Percentiles rank a stretch among this genome's conserved stretches.
phyloP scores from a whole-genome alignment of 345 rosid species.

The Boechera retrofracta region DNA sequence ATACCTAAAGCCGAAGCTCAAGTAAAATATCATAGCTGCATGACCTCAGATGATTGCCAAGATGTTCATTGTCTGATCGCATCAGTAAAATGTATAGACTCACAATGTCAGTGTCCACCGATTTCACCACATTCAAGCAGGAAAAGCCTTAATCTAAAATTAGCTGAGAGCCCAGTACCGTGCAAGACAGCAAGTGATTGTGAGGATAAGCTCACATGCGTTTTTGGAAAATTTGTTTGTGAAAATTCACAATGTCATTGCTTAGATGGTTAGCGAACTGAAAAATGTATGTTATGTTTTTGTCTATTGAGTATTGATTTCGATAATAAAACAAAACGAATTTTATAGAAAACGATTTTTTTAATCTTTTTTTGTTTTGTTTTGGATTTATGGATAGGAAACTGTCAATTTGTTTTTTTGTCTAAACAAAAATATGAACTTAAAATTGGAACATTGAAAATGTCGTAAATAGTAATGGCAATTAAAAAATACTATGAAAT shows the following conservation, averaged over 20 bases:
- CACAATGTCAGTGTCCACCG: conserved; percentile 1
- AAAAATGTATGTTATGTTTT: not conserved
- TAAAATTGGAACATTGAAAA: not conserved
- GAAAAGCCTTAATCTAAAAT: conserved; percentile 20
- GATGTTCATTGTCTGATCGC: conserved; percentile 4
- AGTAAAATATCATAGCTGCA: conserved; percentile 10
- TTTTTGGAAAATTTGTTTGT: conserved; percentile 25
- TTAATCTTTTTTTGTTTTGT: not conserved
- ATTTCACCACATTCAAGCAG: not conserved
- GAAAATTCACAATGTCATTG: conserved; percentile 27
- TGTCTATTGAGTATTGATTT: not conserved
- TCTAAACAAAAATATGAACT: not conserved
- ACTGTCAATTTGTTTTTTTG: not conserved
- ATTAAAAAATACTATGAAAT: not conserved
- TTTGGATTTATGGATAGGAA: not conserved
- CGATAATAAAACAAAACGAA: not conserved
- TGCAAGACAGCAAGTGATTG: conserved; percentile 35
- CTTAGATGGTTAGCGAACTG: not conserved
- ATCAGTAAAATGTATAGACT: not conserved
- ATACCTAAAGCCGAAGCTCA: conserved; percentile 11
- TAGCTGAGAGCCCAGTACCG: conserved; percentile 7
- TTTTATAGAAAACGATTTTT: not conserved
- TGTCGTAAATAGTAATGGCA: not conserved
- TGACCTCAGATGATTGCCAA: conserved; percentile 22
- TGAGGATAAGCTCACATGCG: conserved; percentile 32